Evolutionary conservation across 805 yeast genomes (phyloP).

Genomic region (Starmerella etchellsii): DNA sequence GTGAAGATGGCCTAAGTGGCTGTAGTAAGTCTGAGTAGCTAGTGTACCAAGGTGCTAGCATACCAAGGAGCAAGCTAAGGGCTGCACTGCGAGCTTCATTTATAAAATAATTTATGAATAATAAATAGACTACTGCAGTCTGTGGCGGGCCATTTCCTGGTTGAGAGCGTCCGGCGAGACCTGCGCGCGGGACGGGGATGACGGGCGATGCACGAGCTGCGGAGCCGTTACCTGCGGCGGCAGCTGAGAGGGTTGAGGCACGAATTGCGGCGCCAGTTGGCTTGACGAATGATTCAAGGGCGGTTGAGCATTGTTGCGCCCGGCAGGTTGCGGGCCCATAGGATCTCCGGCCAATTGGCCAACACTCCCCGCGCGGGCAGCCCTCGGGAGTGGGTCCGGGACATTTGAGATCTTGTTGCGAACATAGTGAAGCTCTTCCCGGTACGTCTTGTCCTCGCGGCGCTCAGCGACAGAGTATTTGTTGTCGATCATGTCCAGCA

Average conservation of each 20-base stretch:
- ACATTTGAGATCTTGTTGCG: slow-evolving; percentile 49
- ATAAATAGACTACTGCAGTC: no score
- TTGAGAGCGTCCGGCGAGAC: slow-evolving; percentile 8
- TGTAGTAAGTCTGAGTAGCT: no score
- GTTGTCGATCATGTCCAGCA: slow-evolving; percentile 52
- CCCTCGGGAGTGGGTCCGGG: slow-evolving; percentile 13
- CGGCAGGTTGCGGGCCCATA: not conserved
- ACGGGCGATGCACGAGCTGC: slow-evolving; percentile 7
- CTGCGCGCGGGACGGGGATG: slow-evolving; percentile 19
- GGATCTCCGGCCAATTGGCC: not conserved
- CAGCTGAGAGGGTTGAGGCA: not conserved
- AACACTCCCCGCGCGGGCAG: not conserved
- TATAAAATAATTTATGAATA: no score
- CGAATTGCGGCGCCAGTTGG: not conserved
- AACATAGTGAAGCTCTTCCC: slow-evolving; percentile 72
- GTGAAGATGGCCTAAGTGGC: no score
- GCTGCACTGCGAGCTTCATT: no score
- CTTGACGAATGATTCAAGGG: not conserved
- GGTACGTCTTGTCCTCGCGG: slow-evolving; percentile 51
- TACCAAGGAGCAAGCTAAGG: no score
- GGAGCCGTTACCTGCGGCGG: slow-evolving; percentile 2
- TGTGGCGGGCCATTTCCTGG: no score
- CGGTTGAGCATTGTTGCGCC: not conserved
- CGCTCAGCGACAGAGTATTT: slow-evolving; percentile 41
- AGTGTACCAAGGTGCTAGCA: no score